Percentiles rank a stretch among this genome's conserved stretches.
These are phyloP conservation scores for Plasmopara viticola DNA, from an alignment of 352 stramenopile genomes.

Conservation along the genomic window DNA sequence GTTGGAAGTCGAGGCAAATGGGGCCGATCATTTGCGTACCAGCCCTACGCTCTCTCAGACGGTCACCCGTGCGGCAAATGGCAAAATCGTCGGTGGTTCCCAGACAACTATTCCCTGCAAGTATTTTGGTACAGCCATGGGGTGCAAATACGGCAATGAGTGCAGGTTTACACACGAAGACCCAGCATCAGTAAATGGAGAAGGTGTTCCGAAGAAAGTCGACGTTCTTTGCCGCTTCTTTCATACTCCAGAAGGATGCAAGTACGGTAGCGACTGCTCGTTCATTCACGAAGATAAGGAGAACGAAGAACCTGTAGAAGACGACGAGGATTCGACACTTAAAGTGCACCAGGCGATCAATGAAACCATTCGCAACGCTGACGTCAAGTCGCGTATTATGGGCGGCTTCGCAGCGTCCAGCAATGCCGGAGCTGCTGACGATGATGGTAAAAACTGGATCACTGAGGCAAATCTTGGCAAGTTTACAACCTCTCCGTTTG, in stretches of 20 bases:
- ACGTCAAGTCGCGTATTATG: slow-evolving; percentile 86
- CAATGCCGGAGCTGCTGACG: slow-evolving; percentile 66
- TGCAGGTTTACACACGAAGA: slow-evolving; percentile 81
- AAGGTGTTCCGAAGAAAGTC: slow-evolving; percentile 41
- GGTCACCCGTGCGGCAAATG: slow-evolving; percentile 53
- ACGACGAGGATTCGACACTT: slow-evolving; percentile 19
- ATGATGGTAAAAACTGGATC: slow-evolving; percentile 88
- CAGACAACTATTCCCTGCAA: slow-evolving; percentile 61
- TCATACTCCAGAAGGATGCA: slow-evolving; percentile 66
- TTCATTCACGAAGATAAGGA: slow-evolving; percentile 59
- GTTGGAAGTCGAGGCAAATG: slow-evolving; percentile 73
- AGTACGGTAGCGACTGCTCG: slow-evolving; percentile 59
- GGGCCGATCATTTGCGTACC: slow-evolving; percentile 58
- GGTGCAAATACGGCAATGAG: slow-evolving; percentile 73
- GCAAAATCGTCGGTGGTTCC: slow-evolving; percentile 53
- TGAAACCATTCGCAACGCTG: slow-evolving; percentile 60
- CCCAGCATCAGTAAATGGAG: slow-evolving; percentile 5
- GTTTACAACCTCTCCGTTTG: slow-evolving; percentile 70
- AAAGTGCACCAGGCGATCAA: slow-evolving; percentile 32
- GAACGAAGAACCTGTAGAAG: slow-evolving; percentile 1
- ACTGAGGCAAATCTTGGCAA: slow-evolving; percentile 50
- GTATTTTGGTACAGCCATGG: slow-evolving; percentile 68
- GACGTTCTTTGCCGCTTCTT: slow-evolving; percentile 74
- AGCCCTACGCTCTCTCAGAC: slow-evolving; percentile 63
- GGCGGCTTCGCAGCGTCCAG: slow-evolving; percentile 70